Evolutionary conservation across 352 stramenopile genomes (phyloP), one percentile per base, ranked within the genome.

Genomic region (Aphanomyces astaci): DNA sequence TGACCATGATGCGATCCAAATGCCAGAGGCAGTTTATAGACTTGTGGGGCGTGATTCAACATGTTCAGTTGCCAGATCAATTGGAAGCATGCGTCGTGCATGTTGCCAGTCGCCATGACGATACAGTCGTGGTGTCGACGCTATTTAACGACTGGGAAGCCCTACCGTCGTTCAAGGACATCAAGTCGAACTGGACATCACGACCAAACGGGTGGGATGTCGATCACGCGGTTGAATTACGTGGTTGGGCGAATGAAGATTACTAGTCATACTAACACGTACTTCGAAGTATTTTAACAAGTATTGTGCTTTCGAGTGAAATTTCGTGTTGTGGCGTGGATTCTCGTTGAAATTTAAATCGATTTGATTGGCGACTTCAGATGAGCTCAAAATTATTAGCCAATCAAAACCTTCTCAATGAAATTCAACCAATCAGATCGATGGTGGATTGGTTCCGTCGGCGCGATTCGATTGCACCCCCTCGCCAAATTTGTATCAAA

Each of bases 241-340:
- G 24, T 59, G 52, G 19, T 31, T 19, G 24, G 13, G 13, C 24
- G 24, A 22, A 59, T 19, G 52, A 48, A 59, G 24, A 49, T 13
- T 13, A 59, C 13, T 22, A 49, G n/a, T 22, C 13, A 39, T 45
- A 49, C 7, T 63, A 17, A 39, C 30, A 45, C 31, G 22, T 51
- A 28, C 28, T 54, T 63, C 55, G n/a, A 43, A 15, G 19, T 66
- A 32, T 32, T n/a, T n/a, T n/a, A n/a, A n/a, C n/a, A n/a, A n/a
- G n/a, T n/a, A n/a, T n/a, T n/a, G n/a, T 64, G 25, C 22, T 68
- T 68, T 68, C 4, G 31, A 46, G 46, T 68, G 46, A 36, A 68
- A 31, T 31, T n/a, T 17, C n/a, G n/a, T n/a, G n/a, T n/a, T n/a
- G n/a, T n/a, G n/a, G n/a, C n/a, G n/a, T n/a, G n/a, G n/a, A n/a